Conservation (phyloP, 768 basidiomycete genomes). For the Gloeopeniophorella convolvens region DNA sequence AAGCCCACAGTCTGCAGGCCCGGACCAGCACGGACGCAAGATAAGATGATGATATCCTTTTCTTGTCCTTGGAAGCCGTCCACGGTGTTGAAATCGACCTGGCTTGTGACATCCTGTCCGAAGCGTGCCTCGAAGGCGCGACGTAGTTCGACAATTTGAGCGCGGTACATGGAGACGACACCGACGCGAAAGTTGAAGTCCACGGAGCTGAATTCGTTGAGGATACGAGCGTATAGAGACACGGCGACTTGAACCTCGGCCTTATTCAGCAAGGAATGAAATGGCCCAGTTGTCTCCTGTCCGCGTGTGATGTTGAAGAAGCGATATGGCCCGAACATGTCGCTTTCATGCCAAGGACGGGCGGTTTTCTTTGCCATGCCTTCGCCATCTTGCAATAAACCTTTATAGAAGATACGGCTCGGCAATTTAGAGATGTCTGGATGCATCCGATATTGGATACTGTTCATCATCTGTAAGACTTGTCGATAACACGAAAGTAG, state of each 20-base stretch:
- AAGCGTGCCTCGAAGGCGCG: constrained; percentile 64
- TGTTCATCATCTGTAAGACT: constrained; percentile 27
- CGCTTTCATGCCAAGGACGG: constrained; percentile 78
- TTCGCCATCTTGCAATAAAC: constrained; percentile 77
- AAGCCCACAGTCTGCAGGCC: constrained; percentile 83
- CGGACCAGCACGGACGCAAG: constrained; percentile 90
- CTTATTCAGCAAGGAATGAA: constrained; percentile 71
- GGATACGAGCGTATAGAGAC: constrained; percentile 66
- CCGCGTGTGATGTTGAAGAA: constrained; percentile 80
- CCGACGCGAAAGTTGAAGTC: constrained; percentile 54
- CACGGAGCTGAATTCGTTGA: constrained; percentile 49
- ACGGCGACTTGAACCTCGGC: constrained; percentile 71
- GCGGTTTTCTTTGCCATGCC: constrained; percentile 78
- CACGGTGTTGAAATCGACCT: constrained; percentile 92
- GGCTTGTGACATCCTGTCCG: constrained; percentile 59
- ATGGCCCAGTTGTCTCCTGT: constrained; percentile 50
- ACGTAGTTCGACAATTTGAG: constrained; percentile 73
- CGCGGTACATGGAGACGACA: constrained; percentile 92
- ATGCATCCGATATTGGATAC: constrained; percentile 99
- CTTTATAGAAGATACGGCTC: constrained; percentile 81
- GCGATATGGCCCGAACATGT: constrained; percentile 77
- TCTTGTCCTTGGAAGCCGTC: constrained; percentile 99
- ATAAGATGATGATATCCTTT: constrained; percentile 96
- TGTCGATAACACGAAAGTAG: not conserved
- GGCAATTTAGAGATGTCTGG: constrained; percentile 90